phyloP scores from a whole-genome alignment of 2,329 filamentous ascomycete genomes.

The Trichoderma endophyticum region DNA sequence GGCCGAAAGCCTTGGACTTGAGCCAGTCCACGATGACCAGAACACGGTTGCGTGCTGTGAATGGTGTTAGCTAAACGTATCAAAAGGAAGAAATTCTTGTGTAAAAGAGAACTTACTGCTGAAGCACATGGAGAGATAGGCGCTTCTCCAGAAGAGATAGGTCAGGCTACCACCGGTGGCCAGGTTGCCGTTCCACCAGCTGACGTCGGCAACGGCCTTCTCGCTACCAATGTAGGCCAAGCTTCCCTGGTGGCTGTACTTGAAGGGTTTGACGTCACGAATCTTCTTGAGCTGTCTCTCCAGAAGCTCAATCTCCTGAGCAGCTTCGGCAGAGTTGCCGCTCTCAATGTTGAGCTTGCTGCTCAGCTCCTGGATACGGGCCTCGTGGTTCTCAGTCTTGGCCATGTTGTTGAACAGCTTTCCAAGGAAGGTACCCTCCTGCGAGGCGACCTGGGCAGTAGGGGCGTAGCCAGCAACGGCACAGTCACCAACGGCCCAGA shows the following conservation, averaged over 20 bases:
- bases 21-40: constrained; percentile 92
- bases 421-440: constrained; percentile 93
- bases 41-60: constrained; percentile 81
- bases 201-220: constrained; percentile 94
- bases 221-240: constrained; percentile 98
- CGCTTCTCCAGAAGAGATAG: constrained; percentile 97
- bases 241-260: constrained; percentile 96
- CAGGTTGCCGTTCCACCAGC: constrained; percentile 95
- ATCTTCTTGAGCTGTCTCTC: constrained; percentile 85
- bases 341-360: constrained; percentile 57
- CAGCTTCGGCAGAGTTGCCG: constrained; percentile 64
- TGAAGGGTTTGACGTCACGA: constrained; percentile 95
- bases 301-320: constrained; percentile 74
- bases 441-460: constrained; percentile 91
- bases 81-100: neutral
- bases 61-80: constrained; percentile 19
- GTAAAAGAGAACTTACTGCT: constrained; percentile 70
- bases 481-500: constrained; percentile 98
- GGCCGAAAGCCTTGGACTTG: constrained; percentile 94
- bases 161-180: constrained; percentile 90
- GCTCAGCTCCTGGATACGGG: constrained; percentile 68
- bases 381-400: constrained; percentile 81
- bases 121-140: constrained; percentile 99
- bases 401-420: constrained; percentile 99
- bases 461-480: constrained; percentile 96